Evolutionary conservation across 1,284 basidiomycete species (phyloP).

Genomic region (Volvariella surrecta): DNA sequence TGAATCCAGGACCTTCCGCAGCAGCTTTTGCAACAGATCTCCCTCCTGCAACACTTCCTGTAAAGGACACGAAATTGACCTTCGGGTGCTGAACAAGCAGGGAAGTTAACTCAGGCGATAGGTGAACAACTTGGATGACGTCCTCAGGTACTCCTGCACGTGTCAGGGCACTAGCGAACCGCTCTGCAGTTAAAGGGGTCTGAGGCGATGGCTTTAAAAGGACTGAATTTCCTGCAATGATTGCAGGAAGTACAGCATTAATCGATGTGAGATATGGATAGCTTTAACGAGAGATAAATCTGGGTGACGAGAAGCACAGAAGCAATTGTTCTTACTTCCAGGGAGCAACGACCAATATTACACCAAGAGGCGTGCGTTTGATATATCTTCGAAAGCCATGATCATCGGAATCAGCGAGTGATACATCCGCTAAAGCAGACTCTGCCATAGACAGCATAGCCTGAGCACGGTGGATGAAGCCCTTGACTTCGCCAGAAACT

Average conservation of each 20-base stretch:
- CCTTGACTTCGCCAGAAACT: conserved; percentile 71
- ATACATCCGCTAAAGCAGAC: conserved; percentile 67
- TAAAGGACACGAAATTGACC: conserved; percentile 84
- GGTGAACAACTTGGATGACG: conserved; percentile 75
- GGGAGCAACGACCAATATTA: conserved; percentile 81
- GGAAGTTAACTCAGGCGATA: conserved; percentile 59
- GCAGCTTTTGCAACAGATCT: conserved; percentile 57
- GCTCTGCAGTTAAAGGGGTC: conserved; percentile 83
- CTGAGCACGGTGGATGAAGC: conserved; percentile 73
- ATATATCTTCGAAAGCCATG: conserved; percentile 81
- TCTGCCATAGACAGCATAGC: conserved; percentile 85
- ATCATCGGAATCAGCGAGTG: conserved; percentile 68
- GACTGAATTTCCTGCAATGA: conserved; percentile 85
- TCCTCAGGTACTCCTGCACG: conserved; percentile 73
- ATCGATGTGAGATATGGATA: conserved; percentile 86
- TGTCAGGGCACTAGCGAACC: conserved; percentile 61
- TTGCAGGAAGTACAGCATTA: conserved; percentile 85
- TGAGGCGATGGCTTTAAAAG: conserved; percentile 93
- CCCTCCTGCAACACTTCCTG: conserved; percentile 74
- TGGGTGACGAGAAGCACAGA: conserved; percentile 4
- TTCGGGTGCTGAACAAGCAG: conserved; percentile 58
- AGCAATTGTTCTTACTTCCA: conserved; percentile 73
- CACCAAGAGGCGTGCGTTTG: conserved; percentile 75
- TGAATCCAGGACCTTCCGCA: conserved; percentile 61
- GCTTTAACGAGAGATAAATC: conserved; percentile 29